Conservation (phyloP, 1,284 basidiomycete genomes). For the Apiotrichum gracile region DNA sequence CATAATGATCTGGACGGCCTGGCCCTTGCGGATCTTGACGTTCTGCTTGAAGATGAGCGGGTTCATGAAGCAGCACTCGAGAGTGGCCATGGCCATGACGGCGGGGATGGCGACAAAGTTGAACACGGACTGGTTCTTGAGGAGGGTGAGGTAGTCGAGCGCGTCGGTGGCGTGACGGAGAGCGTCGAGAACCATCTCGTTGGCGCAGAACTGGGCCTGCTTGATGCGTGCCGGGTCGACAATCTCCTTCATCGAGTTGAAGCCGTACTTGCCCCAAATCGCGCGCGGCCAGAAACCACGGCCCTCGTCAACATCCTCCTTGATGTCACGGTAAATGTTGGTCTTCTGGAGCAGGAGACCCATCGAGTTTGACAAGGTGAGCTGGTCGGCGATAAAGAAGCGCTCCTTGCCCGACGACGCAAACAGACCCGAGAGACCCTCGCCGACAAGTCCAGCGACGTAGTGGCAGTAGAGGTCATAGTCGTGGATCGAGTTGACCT, state of each 20-base stretch:
- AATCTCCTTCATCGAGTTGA: conserved; percentile 51
- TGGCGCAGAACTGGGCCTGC: conserved; percentile 71
- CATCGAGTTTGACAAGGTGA: conserved; percentile 89
- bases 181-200: conserved; percentile 84
- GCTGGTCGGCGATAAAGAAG: conserved; percentile 68
- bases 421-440: conserved; percentile 88
- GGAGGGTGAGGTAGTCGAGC: conserved; percentile 80
- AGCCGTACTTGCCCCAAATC: conserved; percentile 76
- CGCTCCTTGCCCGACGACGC: conserved; percentile 80
- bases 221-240: conserved; percentile 52
- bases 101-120: conserved; percentile 96
- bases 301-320: conserved; percentile 80
- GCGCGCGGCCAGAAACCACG: conserved; percentile 94
- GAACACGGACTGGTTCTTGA: conserved; percentile 90
- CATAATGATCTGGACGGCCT: conserved; percentile 82
- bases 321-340: conserved; percentile 93
- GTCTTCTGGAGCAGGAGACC: conserved; percentile 97
- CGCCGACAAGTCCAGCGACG: conserved; percentile 95
- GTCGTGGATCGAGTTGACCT: conserved; percentile 66
- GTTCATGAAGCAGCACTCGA: conserved; percentile 91
- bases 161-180: conserved; percentile 77
- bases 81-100: conserved; percentile 92
- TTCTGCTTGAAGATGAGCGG: conserved; percentile 79
- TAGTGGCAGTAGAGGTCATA: conserved; percentile 99
- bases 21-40: conserved; percentile 92